Conservation (phyloP, 2,329 filamentous ascomycete species). For the Calonectria montana region DNA sequence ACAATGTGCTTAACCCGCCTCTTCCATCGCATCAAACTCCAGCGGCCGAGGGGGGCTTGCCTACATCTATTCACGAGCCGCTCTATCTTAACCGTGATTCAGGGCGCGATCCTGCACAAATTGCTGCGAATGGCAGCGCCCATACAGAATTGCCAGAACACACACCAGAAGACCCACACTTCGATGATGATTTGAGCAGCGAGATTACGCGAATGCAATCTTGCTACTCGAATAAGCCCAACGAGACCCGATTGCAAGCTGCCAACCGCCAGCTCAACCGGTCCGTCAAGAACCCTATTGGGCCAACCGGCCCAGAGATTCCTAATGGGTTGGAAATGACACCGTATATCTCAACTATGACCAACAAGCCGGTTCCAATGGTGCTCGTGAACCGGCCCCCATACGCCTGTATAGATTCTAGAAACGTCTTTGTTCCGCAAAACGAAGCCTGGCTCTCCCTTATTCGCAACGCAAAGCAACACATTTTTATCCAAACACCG, state of each 20-base stretch:
- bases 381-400: slow-evolving; percentile 78
- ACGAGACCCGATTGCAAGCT: slow-evolving; percentile 67
- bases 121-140: neutral
- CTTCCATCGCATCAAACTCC: slow-evolving; percentile 21
- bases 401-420: slow-evolving; percentile 72
- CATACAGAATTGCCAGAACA: slow-evolving; percentile 61
- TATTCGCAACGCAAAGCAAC: slow-evolving; percentile 70
- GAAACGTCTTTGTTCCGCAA: slow-evolving; percentile 73
- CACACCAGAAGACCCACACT: slow-evolving; percentile 69
- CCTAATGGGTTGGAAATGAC: slow-evolving; percentile 68
- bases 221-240: slow-evolving; percentile 59
- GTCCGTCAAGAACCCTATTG: slow-evolving; percentile 62
- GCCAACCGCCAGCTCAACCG: slow-evolving; percentile 76
- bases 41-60: neutral
- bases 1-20: slow-evolving; percentile 60
- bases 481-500: slow-evolving; percentile 83
- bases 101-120: neutral
- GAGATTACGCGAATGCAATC: slow-evolving; percentile 74
- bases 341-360: slow-evolving; percentile 65
- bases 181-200: slow-evolving; percentile 68
- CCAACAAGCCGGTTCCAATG: slow-evolving; percentile 72
- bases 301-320: slow-evolving; percentile 65
- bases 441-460: slow-evolving; percentile 81
- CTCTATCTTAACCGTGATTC: neutral
- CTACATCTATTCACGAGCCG: slow-evolving; percentile 4